Conservation (phyloP, 176 grass and related monocot species). For the Ensete glaucum region DNA sequence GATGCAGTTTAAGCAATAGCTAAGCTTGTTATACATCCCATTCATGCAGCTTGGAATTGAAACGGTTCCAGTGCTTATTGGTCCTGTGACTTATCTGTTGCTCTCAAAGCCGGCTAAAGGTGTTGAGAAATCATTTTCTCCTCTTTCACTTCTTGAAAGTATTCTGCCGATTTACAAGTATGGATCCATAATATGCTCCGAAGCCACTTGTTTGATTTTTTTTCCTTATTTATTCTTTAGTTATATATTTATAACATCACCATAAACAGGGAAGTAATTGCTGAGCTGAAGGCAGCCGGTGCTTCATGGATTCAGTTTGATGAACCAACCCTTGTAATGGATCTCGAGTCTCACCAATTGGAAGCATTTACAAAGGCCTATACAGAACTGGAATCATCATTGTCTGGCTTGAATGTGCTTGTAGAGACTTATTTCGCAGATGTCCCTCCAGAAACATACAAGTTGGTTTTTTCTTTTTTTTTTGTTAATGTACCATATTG, state of each 20-base stretch:
- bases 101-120: constrained; percentile 22
- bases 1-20: not conserved
- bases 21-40: not conserved
- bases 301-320: constrained; percentile 94
- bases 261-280: constrained; percentile 61
- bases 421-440: constrained; percentile 91
- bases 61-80: constrained; percentile 68
- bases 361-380: constrained; percentile 73
- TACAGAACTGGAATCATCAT: constrained; percentile 54
- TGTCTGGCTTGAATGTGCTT: constrained; percentile 80
- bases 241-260: not conserved
- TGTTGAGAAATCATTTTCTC: constrained; percentile 20
- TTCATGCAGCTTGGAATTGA: constrained; percentile 66
- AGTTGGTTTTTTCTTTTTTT: constrained; percentile 32
- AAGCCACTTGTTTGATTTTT: not conserved
- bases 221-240: not conserved
- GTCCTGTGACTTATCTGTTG: constrained; percentile 64
- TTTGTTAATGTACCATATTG: not conserved
- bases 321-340: constrained; percentile 76
- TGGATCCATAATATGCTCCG: constrained; percentile 5
- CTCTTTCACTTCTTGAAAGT: constrained; percentile 22
- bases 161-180: constrained; percentile 21
- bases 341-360: constrained; percentile 61
- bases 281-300: constrained; percentile 76
- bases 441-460: constrained; percentile 65